Conservation (phyloP, 148 eudicot genomes). For the Drosera capensis region DNA sequence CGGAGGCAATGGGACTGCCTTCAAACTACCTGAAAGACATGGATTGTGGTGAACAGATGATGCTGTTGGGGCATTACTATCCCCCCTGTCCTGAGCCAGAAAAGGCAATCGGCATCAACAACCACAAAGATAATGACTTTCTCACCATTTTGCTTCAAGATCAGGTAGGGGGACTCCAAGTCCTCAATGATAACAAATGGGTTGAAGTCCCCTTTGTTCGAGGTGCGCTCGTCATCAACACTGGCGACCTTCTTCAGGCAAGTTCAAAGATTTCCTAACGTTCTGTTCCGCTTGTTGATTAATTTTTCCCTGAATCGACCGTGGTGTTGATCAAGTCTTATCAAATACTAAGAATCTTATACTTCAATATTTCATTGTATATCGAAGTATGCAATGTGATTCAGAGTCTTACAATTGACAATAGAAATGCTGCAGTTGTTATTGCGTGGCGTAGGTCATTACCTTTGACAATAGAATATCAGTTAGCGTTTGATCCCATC, state of each 20-base stretch:
- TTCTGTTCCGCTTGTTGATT: no score
- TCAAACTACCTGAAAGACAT: conserved; percentile 2
- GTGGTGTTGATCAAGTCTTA: no score
- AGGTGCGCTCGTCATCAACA: conserved; percentile 2
- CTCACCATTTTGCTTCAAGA: conserved; percentile 4
- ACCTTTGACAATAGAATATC: neutral
- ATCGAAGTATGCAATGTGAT: no score
- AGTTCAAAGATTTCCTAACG: neutral
- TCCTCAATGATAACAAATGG: conserved; percentile 1
- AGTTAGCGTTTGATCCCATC: neutral
- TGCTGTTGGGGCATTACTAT: conserved; percentile 4
- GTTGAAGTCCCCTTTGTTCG: neutral
- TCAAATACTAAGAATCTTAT: neutral
- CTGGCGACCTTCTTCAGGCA: conserved; percentile 5
- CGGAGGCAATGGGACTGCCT: conserved; percentile 1
- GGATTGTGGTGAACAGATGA: conserved; percentile 1
- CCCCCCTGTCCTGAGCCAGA: conserved; percentile 6
- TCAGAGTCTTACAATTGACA: neutral
- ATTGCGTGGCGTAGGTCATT: neutral
- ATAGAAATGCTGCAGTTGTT: neutral
- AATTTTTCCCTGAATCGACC: no score
- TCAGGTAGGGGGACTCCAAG: neutral
- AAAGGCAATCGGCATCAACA: neutral
- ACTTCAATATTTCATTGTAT: no score
- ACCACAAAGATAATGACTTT: neutral